Conservation (phyloP, 106 monocot genomes). For the Dioscorea zingiberensis region DNA sequence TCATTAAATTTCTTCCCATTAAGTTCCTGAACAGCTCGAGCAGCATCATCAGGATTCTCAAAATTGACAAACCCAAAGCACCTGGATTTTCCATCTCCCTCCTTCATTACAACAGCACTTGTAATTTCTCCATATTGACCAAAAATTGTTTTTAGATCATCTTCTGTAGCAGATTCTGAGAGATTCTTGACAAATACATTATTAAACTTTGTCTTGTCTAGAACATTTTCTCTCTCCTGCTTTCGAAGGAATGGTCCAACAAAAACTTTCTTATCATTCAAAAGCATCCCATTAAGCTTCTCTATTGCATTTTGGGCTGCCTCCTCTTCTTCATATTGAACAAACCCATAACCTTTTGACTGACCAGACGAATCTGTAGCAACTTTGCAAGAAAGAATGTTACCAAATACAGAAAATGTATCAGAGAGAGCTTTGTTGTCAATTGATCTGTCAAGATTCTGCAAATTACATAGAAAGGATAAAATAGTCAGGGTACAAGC, state of each 20-base stretch:
- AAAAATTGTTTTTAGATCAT: background rate
- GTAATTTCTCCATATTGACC: background rate
- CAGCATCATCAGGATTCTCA: constrained; percentile 2
- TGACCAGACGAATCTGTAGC: background rate
- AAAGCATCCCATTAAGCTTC: background rate
- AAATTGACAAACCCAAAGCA: constrained; percentile 1
- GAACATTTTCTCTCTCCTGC: background rate
- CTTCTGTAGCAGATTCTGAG: background rate
- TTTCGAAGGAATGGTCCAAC: background rate
- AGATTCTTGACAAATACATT: background rate
- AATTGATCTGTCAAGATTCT: background rate
- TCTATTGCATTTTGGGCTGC: background rate
- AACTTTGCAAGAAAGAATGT: background rate
- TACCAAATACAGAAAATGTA: constrained; percentile 1
- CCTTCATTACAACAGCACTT: background rate
- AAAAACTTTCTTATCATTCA: background rate
- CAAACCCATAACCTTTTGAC: background rate
- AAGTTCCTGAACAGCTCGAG: background rate
- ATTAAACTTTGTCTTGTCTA: background rate
- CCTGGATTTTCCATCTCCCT: background rate
- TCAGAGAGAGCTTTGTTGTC: background rate
- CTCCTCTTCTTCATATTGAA: background rate
- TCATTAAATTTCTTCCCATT: background rate
- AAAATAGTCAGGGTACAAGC: no score
- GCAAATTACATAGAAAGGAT: background rate